Percentiles rank a stretch among this genome's conserved stretches.
Conservation (phyloP, 140 eudicot species). For the Cichorium intybus region DNA sequence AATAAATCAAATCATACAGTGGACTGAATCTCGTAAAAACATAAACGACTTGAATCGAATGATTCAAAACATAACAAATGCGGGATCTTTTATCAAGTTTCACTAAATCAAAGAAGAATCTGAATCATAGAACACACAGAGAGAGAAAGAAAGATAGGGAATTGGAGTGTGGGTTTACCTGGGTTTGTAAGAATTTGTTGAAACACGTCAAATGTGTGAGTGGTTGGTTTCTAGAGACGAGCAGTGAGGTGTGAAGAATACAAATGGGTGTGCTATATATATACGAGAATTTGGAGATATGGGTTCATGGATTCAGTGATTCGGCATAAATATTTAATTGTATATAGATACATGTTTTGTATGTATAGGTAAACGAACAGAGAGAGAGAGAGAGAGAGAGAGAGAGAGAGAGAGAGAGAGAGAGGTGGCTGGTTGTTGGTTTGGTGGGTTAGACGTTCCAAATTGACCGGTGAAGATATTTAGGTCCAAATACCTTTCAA, state of each 20-base stretch:
- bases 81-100: constrained; percentile 6
- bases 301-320: neutral
- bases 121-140: neutral
- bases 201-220: constrained; percentile 31
- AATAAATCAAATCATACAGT: neutral
- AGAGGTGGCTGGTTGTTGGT: constrained; percentile 21
- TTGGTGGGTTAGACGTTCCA: constrained; percentile 29
- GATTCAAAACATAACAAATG: constrained; percentile 1
- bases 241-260: constrained; percentile 22
- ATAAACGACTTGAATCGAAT: constrained; percentile 1
- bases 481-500: neutral
- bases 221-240: constrained; percentile 15
- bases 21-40: constrained; percentile 15
- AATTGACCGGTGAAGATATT: constrained; percentile 21
- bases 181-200: constrained; percentile 33
- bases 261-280: constrained; percentile 27
- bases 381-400: constrained; percentile 1
- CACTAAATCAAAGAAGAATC: neutral
- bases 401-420: constrained; percentile 10
- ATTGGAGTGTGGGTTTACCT: constrained; percentile 17
- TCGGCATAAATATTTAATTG: constrained; percentile 13
- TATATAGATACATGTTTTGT: constrained; percentile 7
- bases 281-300: neutral
- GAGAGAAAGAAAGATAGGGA: neutral
- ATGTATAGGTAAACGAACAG: constrained; percentile 16